A percentile compares a stretch with the other conserved stretches of the same genome.
Evolutionary conservation across 2,329 filamentous ascomycete genomes (phyloP).

Genomic region (Trematosphaeria pertusa): DNA sequence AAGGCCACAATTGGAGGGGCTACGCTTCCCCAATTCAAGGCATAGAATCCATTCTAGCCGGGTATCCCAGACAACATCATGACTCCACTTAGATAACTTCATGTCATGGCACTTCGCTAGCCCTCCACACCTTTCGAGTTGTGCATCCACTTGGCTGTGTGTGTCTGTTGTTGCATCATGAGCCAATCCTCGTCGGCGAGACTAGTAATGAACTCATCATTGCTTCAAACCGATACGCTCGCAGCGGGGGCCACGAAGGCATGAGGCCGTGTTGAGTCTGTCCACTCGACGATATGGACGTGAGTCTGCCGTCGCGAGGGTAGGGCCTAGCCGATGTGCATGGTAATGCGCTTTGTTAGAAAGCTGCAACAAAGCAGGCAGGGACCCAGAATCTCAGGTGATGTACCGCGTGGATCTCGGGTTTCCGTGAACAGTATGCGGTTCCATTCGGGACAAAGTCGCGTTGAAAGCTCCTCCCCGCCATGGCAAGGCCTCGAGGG

Average conservation of each 20-base stretch:
- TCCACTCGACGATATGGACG: no score
- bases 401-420: conserved; percentile 12
- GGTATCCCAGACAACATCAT: conserved; percentile 9
- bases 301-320: conserved; percentile 7
- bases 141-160: conserved; percentile 34
- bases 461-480: conserved; percentile 18
- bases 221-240: no score
- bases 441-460: conserved; percentile 20
- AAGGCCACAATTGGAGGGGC: no score
- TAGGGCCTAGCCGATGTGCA: conserved; percentile 8
- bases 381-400: conserved; percentile 13
- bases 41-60: conserved; percentile 20
- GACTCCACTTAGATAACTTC: conserved; percentile 25
- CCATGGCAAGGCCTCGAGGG: no score
- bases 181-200: conserved; percentile 15
- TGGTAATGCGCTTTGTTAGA: conserved; percentile 14
- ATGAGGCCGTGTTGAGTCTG: no score
- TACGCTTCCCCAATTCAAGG: conserved; percentile 26
- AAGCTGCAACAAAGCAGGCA: conserved; percentile 13
- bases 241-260: no score
- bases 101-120: conserved; percentile 31
- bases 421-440: conserved; percentile 27
- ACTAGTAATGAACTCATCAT: conserved; percentile 18
- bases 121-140: conserved; percentile 30
- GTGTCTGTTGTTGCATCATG: conserved; percentile 19